A percentile compares a stretch with the other conserved stretches of the same genome.
These are phyloP conservation scores for Syzygium aqueum DNA, from an alignment of 345 rosid genomes.

Conservation along the genomic window DNA sequence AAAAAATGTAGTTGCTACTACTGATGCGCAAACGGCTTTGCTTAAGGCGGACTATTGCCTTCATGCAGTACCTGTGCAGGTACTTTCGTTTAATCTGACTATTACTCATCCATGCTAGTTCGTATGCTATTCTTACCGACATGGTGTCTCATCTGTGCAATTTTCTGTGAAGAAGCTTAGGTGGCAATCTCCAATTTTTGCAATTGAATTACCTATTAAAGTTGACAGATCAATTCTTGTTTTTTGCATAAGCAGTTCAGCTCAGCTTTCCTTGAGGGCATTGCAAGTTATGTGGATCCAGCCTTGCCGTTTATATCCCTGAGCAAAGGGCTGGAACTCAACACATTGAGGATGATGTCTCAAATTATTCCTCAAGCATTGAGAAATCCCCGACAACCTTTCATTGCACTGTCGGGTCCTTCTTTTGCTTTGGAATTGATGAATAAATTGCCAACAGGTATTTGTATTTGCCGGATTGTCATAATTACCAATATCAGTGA, in stretches of 20 bases:
- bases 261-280: conserved; percentile 67
- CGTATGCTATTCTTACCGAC: not conserved
- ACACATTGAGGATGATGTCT: conserved; percentile 89
- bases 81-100: conserved; percentile 1
- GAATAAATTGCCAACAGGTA: conserved; percentile 88
- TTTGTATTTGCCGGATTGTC: not conserved
- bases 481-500: not conserved
- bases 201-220: not conserved
- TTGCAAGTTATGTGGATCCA: conserved; percentile 70
- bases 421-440: conserved; percentile 87
- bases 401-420: conserved; percentile 81
- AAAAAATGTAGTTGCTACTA: conserved; percentile 67
- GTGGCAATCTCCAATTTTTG: not conserved
- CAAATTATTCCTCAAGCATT: conserved; percentile 74
- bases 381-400: conserved; percentile 77
- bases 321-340: conserved; percentile 89
- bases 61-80: conserved; percentile 96
- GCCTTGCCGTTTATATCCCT: conserved; percentile 86
- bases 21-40: conserved; percentile 67
- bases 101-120: not conserved
- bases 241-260: conserved; percentile 61
- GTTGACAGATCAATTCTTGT: not conserved
- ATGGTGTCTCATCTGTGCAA: not conserved
- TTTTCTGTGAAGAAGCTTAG: not conserved
- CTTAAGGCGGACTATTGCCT: conserved; percentile 78